phyloP scores from a whole-genome alignment of 73 alveolate species.

The Paramecium sonneborni region DNA sequence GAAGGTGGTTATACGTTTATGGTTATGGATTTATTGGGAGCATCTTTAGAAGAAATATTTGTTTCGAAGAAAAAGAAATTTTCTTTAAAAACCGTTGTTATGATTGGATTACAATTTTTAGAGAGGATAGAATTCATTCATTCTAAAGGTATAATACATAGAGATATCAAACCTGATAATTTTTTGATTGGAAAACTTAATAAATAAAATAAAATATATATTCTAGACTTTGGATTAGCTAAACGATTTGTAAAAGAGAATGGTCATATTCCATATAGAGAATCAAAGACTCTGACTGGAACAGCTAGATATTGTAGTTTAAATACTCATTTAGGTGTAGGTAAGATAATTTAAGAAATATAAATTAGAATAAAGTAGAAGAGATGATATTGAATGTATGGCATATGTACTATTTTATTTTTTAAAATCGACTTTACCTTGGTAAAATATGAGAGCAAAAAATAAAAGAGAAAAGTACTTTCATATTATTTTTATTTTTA shows the following conservation, averaged over 20 bases:
- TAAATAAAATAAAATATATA: conserved; percentile 74
- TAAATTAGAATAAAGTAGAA: conserved; percentile 74
- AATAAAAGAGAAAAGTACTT: conserved; percentile 70
- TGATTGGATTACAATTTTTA: conserved; percentile 79
- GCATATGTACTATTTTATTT: conserved; percentile 73
- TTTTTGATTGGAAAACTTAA: conserved; percentile 78
- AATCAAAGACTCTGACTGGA: conserved; percentile 93
- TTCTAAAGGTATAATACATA: conserved; percentile 76
- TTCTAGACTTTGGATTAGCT: conserved; percentile 93
- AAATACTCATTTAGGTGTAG: conserved; percentile 85
- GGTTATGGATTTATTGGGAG: conserved; percentile 83
- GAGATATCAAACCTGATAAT: conserved; percentile 93
- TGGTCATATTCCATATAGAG: conserved; percentile 82
- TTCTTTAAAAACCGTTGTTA: conserved; percentile 78
- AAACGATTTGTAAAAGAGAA: conserved; percentile 75
- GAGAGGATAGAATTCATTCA: conserved; percentile 82
- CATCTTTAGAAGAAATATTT: conserved; percentile 78
- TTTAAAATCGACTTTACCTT: conserved; percentile 83
- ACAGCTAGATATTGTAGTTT: conserved; percentile 88
- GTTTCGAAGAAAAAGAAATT: conserved; percentile 64
- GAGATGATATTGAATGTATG: conserved; percentile 90
- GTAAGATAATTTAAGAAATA: not conserved
- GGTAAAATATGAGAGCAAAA: conserved; percentile 77
- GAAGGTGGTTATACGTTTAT: conserved; percentile 82
- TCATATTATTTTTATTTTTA: not conserved